Conservation (phyloP, 306 rosid species). For the Vigna nakashimae region DNA sequence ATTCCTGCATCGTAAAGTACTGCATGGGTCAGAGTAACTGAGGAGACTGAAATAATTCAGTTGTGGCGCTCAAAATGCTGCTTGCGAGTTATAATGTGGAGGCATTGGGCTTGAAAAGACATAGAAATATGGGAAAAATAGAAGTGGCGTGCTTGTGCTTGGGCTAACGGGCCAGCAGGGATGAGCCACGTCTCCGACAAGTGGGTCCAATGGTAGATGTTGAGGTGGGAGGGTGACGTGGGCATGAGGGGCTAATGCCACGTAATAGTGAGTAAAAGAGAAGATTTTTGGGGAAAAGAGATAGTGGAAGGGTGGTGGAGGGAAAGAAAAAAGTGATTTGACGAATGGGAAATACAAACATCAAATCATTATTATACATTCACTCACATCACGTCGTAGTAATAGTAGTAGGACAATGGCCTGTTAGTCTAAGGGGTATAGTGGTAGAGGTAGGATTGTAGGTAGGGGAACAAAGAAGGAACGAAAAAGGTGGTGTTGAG, state of each 20-base stretch:
- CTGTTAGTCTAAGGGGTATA: constrained; percentile 1
- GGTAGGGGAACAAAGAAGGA: constrained; percentile 32
- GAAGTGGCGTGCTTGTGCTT: neutral
- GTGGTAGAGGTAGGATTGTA: neutral
- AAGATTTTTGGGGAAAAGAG: constrained; percentile 59
- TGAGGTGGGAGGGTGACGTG: constrained; percentile 39
- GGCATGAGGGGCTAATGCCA: constrained; percentile 46
- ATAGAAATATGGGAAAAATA: neutral
- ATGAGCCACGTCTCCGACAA: constrained; percentile 43
- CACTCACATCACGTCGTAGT: neutral
- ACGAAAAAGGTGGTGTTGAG: constrained; percentile 28
- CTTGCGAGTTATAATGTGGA: neutral
- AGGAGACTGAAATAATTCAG: neutral
- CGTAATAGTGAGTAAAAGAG: constrained; percentile 40
- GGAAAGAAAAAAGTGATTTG: constrained; percentile 54
- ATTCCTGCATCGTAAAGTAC: neutral
- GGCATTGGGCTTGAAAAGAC: neutral
- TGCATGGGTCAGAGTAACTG: neutral
- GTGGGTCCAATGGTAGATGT: constrained; percentile 7
- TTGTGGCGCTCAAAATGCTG: neutral
- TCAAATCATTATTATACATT: constrained; percentile 37
- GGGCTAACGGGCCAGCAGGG: constrained; percentile 38
- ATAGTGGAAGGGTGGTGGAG: neutral
- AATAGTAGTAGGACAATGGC: neutral
- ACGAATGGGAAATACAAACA: constrained; percentile 25